Evolutionary conservation across 192 early-diverging fungal genomes (phyloP).

Genomic region (Backusella sp.): DNA sequence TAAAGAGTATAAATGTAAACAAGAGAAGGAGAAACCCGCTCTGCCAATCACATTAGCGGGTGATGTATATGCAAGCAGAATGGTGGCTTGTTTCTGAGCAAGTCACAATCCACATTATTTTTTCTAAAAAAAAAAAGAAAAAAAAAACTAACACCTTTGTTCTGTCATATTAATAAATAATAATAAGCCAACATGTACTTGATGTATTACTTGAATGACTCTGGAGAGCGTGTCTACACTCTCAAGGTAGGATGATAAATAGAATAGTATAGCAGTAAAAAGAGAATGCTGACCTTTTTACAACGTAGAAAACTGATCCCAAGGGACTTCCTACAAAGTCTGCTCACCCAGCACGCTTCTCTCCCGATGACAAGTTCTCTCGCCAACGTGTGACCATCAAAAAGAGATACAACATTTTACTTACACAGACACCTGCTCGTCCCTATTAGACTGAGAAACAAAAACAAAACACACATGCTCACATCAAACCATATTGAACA

Average conservation of each 20-base stretch:
- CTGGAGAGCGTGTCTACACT: slow-evolving; percentile 92
- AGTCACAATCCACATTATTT: background rate
- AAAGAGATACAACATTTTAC: slow-evolving; percentile 88
- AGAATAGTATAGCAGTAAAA: background rate
- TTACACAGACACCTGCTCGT: slow-evolving; percentile 55
- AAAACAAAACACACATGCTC: background rate
- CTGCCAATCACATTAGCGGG: background rate
- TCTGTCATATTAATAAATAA: background rate
- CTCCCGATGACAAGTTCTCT: slow-evolving; percentile 98
- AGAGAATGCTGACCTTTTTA: background rate
- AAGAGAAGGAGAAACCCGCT: background rate
- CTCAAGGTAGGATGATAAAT: slow-evolving; percentile 67
- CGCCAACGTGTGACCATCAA: slow-evolving; percentile 97
- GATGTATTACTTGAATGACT: slow-evolving; percentile 78
- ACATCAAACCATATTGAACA: background rate
- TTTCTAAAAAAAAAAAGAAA: background rate
- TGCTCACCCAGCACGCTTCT: slow-evolving; percentile 99
- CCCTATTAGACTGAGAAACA: slow-evolving; percentile 14
- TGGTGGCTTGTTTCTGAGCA: background rate
- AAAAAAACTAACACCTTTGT: background rate
- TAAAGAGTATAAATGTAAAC: no score
- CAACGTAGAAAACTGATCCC: slow-evolving; percentile 72
- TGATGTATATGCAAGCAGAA: background rate
- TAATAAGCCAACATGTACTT: slow-evolving; percentile 73
- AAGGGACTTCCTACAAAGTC: slow-evolving; percentile 86